Evolutionary conservation across 192 early-diverging fungal genomes (phyloP).

Genomic region (Haplosporangium gracile): DNA sequence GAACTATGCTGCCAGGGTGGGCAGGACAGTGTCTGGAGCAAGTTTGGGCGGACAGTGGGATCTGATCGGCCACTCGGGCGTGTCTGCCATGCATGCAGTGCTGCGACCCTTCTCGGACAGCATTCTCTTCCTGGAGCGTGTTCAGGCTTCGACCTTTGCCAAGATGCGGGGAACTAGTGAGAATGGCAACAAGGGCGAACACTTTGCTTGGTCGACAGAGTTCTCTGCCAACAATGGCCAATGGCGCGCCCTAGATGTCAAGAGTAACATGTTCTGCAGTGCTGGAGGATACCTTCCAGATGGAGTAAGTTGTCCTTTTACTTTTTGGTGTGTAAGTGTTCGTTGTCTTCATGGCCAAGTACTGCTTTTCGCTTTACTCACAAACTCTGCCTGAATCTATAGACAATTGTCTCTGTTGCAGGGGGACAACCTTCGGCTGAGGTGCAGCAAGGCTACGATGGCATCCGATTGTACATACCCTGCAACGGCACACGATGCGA

Average conservation of each 20-base stretch:
- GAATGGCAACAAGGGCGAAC: conserved; percentile 26
- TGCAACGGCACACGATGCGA: conserved; percentile 58
- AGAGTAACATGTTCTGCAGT: conserved; percentile 54
- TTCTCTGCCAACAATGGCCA: conserved; percentile 37
- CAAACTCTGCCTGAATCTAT: neutral
- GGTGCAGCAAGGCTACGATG: conserved; percentile 49
- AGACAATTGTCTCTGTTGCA: conserved; percentile 41
- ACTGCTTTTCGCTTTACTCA: neutral
- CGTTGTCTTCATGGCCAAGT: too few species aligned
- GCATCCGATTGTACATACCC: conserved; percentile 59
- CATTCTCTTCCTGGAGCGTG: conserved; percentile 47
- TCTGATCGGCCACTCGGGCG: conserved; percentile 53
- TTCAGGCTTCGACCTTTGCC: conserved; percentile 37
- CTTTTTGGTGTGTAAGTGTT: neutral
- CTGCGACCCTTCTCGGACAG: conserved; percentile 44
- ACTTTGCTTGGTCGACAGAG: conserved; percentile 54
- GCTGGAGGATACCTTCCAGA: conserved; percentile 55
- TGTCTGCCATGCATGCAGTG: conserved; percentile 54
- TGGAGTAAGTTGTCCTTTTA: conserved; percentile 23
- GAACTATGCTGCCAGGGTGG: neutral
- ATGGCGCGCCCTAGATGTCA: conserved; percentile 36
- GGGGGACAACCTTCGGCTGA: conserved; percentile 39
- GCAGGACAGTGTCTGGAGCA: neutral
- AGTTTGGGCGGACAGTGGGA: conserved; percentile 56
- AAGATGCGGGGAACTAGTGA: conserved; percentile 27